Evolutionary conservation across 768 basidiomycete genomes (phyloP).

Genomic region (Pleurotus djamor): DNA sequence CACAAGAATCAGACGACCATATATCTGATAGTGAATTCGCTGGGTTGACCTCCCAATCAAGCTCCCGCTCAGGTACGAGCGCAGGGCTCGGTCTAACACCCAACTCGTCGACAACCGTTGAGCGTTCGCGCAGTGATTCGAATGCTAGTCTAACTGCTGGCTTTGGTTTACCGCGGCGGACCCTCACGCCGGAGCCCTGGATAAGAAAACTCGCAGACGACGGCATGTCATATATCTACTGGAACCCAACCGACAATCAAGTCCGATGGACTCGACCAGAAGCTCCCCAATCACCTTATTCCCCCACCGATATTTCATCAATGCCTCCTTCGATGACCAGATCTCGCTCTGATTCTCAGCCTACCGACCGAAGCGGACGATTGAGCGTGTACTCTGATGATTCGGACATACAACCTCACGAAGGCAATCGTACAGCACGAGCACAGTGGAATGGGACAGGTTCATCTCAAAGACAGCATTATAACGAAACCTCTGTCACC

Average conservation of each 20-base stretch:
- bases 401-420: constrained; percentile 64
- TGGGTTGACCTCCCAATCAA: constrained; percentile 54
- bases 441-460: constrained; percentile 20
- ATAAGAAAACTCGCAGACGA: constrained; percentile 77
- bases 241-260: constrained; percentile 68
- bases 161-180: constrained; percentile 58
- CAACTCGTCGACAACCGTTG: constrained; percentile 27
- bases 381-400: constrained; percentile 79
- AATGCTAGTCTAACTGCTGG: constrained; percentile 37
- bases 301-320: background rate
- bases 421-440: constrained; percentile 23
- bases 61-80: constrained; percentile 53
- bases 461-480: constrained; percentile 5
- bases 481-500: constrained; percentile 3
- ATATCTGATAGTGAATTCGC: constrained; percentile 62
- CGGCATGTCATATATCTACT: constrained; percentile 76
- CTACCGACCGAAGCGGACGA: constrained; percentile 31
- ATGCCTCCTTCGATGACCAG: background rate
- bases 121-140: constrained; percentile 29
- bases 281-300: constrained; percentile 12
- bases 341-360: constrained; percentile 9
- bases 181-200: constrained; percentile 82
- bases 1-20: constrained; percentile 67
- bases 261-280: constrained; percentile 73
- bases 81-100: constrained; percentile 47